Evolutionary conservation across 805 yeast species (phyloP).

Genomic region (Kluyveromyces aestuarii): DNA sequence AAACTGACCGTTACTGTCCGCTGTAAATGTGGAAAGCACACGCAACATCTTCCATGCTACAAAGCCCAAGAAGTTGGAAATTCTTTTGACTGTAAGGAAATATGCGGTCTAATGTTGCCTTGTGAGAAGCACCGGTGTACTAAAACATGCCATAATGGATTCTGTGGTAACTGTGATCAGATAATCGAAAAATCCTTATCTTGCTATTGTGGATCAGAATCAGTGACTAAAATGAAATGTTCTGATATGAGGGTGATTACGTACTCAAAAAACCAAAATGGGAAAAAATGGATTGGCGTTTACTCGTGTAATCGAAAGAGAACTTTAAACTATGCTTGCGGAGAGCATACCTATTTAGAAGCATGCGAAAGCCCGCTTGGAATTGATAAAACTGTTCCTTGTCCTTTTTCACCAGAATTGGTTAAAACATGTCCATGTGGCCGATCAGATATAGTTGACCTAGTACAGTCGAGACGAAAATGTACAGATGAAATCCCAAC

Average conservation of each 20-base stretch:
- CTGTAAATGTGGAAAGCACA: slow-evolving; percentile 67
- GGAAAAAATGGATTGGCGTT: slow-evolving; percentile 40
- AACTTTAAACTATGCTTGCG: slow-evolving; percentile 50
- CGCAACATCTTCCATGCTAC: slow-evolving; percentile 62
- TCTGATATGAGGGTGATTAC: slow-evolving; percentile 35
- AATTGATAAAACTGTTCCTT: slow-evolving; percentile 27
- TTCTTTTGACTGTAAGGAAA: slow-evolving; percentile 39
- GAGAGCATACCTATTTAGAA: slow-evolving; percentile 49
- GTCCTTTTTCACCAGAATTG: slow-evolving; percentile 55
- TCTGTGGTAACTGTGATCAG: slow-evolving; percentile 67
- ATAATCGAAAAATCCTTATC: slow-evolving; percentile 29
- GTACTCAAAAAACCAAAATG: slow-evolving; percentile 28
- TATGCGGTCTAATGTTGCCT: slow-evolving; percentile 56
- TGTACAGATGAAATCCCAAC: slow-evolving; percentile 78
- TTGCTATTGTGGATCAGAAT: slow-evolving; percentile 72
- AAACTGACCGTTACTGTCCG: slow-evolving; percentile 59
- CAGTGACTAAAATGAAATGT: slow-evolving; percentile 29
- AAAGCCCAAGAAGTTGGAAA: slow-evolving; percentile 63
- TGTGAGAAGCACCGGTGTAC: slow-evolving; percentile 64
- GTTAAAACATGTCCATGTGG: slow-evolving; percentile 78
- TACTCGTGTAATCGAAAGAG: slow-evolving; percentile 40
- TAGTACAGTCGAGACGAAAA: slow-evolving; percentile 35
- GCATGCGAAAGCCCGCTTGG: slow-evolving; percentile 27
- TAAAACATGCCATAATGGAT: slow-evolving; percentile 63
- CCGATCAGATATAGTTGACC: slow-evolving; percentile 37